Evolutionary conservation across 352 stramenopile genomes (phyloP), one percentile per base, ranked within the genome.

Genomic region (Phytophthora lateralis): DNA sequence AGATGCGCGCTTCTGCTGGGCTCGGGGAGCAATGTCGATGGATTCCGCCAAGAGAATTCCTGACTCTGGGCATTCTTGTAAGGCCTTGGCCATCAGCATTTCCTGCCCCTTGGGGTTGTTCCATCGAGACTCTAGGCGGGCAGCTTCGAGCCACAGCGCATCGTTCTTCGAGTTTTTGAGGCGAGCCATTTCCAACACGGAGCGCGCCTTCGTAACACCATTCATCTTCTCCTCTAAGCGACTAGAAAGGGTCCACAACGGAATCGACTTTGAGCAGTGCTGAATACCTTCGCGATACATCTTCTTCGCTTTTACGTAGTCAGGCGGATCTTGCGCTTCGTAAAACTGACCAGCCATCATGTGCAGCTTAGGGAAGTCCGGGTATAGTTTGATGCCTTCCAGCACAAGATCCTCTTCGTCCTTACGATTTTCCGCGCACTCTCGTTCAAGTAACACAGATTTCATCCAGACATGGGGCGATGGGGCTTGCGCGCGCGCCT

Each of bases 331-430:
- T 32, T 76, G 52, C 2, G 69, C 51, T 65, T 96, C 83, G 50
- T 96, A 95, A 29, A 90, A 96, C 70, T 99, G 96, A 2, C 95
- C 97, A 18, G 93, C 95, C 96, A 99, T 99, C 95, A 99, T 99
- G 73, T 99, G 98, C 4, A 99, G 70, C 73, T 99, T 99, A 2
- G 89, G 71, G 62, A 97, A 98, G 15, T 91, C 87, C 2, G 94
- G 85, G 61, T 97, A 99, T 44, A 91, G 78, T 29, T 76, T 53
- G 8, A 98, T 81, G 6, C 90, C 97, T 71, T 98, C 89, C 26
- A 96, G 69, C 17, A 99, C 76, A 2, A 99, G 77, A 14, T 89
- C 76, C 38, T 91, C 91, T 48, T 97, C 83, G 7, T 77, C 78
- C 17, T 82, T 62, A 6, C 58, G 74, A 21, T 69, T 75, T 41